Percentiles rank a stretch among this genome's conserved stretches.
These are phyloP conservation scores for Pharnaceum exiguum DNA, from an alignment of 148 eudicot genomes.

Conservation along the genomic window DNA sequence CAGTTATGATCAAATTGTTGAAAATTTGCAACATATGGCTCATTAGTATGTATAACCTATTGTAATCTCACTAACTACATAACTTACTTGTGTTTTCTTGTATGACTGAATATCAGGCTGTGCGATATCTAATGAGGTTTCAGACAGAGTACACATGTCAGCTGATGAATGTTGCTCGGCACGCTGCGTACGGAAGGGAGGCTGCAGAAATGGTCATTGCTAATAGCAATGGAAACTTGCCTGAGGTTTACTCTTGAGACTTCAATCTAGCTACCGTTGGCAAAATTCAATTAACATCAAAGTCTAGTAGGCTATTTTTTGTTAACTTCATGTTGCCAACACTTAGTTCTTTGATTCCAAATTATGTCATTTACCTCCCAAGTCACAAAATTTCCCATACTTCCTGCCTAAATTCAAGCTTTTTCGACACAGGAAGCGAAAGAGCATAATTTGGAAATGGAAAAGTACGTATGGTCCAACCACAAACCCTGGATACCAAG, in stretches of 20 bases:
- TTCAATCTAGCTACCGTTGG: background rate
- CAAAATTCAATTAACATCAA: too few relatives aligned
- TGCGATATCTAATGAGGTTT: conserved; percentile 91
- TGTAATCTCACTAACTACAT: too few relatives aligned
- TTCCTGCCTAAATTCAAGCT: background rate
- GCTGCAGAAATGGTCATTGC: conserved; percentile 79
- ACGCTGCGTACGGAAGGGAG: conserved; percentile 75
- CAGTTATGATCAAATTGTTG: too few relatives aligned
- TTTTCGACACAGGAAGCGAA: conserved; percentile 27
- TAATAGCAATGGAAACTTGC: conserved; percentile 21
- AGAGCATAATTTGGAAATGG: conserved; percentile 37
- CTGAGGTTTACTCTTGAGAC: conserved; percentile 30
- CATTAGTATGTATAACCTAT: too few relatives aligned
- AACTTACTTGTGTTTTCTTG: background rate
- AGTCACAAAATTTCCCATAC: background rate
- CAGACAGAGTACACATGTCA: conserved; percentile 71
- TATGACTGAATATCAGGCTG: conserved; percentile 42
- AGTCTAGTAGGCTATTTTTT: too few relatives aligned
- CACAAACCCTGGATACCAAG: conserved; percentile 86
- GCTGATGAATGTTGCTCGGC: conserved; percentile 77
- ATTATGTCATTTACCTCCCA: too few relatives aligned
- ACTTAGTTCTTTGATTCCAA: too few relatives aligned
- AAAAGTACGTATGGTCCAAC: conserved; percentile 76
- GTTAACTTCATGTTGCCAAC: too few relatives aligned
- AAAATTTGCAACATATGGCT: too few relatives aligned